Evolutionary conservation across 2,329 filamentous ascomycete genomes (phyloP).

Genomic region (Dothiorella sarmentorum): DNA sequence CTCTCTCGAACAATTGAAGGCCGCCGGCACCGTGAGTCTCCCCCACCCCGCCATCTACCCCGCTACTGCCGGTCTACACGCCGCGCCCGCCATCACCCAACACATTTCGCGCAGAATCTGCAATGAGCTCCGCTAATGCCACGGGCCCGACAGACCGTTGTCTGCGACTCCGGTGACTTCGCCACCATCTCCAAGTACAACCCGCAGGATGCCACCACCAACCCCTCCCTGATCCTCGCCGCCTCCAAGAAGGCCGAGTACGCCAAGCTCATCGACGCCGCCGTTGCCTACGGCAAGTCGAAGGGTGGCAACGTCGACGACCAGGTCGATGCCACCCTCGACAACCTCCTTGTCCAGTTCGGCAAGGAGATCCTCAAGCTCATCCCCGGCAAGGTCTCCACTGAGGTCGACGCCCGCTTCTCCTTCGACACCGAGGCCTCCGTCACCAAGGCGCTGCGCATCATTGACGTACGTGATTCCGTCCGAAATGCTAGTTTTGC

Average conservation of each 20-base stretch:
- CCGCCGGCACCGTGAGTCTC: slow-evolving; percentile 83
- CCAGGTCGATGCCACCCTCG: slow-evolving; percentile 85
- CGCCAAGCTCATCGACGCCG: slow-evolving; percentile 82
- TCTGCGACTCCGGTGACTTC: slow-evolving; percentile 87
- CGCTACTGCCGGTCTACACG: slow-evolving; percentile 15
- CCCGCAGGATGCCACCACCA: slow-evolving; percentile 99
- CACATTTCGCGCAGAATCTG: slow-evolving; percentile 1
- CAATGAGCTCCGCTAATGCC: slow-evolving; percentile 19
- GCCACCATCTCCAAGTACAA: slow-evolving; percentile 98
- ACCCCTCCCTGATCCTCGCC: slow-evolving; percentile 96
- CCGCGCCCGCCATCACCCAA: slow-evolving; percentile 12
- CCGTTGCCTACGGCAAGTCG: slow-evolving; percentile 81
- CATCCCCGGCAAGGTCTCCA: slow-evolving; percentile 97
- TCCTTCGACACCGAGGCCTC: slow-evolving; percentile 93
- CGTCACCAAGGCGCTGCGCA: slow-evolving; percentile 91
- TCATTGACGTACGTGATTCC: slow-evolving; percentile 72
- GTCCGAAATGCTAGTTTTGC: not conserved
- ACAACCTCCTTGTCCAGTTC: slow-evolving; percentile 95
- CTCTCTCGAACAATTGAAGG: slow-evolving; percentile 96
- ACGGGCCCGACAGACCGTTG: slow-evolving; percentile 65
- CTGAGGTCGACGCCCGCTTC: slow-evolving; percentile 93
- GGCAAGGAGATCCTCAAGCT: slow-evolving; percentile 96
- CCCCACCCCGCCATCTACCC: slow-evolving; percentile 25
- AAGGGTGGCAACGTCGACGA: slow-evolving; percentile 65
- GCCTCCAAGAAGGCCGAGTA: slow-evolving; percentile 98